A percentile compares a stretch with the other conserved stretches of the same genome.
Evolutionary conservation across 768 basidiomycete species (phyloP).

Genomic region (Cystobasidium ongulense): DNA sequence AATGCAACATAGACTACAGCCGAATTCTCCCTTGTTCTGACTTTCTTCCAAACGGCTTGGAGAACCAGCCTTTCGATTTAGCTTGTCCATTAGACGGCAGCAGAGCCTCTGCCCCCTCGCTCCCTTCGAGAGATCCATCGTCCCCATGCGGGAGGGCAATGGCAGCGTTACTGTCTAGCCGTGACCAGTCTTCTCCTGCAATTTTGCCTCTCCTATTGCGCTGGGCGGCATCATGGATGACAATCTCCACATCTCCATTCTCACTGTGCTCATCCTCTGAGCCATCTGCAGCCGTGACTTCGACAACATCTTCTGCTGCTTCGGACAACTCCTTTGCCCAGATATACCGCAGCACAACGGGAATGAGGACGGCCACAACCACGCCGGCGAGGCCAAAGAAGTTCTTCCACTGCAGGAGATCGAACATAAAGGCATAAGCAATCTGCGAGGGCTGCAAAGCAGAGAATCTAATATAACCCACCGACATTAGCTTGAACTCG

Average conservation of each 20-base stretch:
- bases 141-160: too few relatives aligned
- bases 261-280: neutral
- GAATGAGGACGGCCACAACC: constrained; percentile 84
- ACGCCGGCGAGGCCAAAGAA: constrained; percentile 75
- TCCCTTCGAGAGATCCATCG: too few relatives aligned
- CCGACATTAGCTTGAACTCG: constrained; percentile 84
- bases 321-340: constrained; percentile 37
- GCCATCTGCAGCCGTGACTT: constrained; percentile 1
- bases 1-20: neutral
- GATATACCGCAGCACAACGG: constrained; percentile 55
- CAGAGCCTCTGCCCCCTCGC: too few relatives aligned
- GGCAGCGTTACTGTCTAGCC: neutral
- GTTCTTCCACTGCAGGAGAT: constrained; percentile 56
- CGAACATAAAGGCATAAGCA: neutral
- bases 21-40: neutral
- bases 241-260: neutral
- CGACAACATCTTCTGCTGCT: constrained; percentile 46
- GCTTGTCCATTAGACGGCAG: too few relatives aligned
- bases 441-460: neutral
- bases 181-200: neutral
- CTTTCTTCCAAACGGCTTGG: neutral
- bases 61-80: neutral
- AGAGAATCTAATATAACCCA: neutral
- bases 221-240: neutral
- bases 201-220: neutral